A percentile compares a stretch with the other conserved stretches of the same genome.
Evolutionary conservation across 306 rosid species (phyloP).

Genomic region (Acacia confusa): DNA sequence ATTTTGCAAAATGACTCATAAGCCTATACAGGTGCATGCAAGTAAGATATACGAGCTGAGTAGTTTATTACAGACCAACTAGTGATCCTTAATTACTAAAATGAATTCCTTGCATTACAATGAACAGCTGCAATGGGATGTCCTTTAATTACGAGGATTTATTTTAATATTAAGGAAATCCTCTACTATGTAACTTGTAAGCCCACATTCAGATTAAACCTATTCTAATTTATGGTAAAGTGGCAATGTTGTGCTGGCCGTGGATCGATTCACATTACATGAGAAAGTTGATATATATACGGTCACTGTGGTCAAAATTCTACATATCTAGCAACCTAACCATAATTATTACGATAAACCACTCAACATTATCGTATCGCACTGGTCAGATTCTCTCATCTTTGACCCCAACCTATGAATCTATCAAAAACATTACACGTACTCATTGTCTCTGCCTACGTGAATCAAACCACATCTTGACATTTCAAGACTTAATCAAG

Average conservation of each 20-base stretch:
- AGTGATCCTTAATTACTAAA: neutral
- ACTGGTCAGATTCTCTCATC: conserved; percentile 33
- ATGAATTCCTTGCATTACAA: neutral
- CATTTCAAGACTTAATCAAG: conserved; percentile 2
- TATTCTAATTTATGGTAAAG: neutral
- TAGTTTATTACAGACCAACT: neutral
- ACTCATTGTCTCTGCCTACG: neutral
- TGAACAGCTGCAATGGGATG: too few species aligned
- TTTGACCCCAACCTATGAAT: conserved; percentile 34
- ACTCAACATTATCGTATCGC: conserved; percentile 34
- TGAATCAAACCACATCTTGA: conserved; percentile 37
- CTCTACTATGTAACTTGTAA: neutral
- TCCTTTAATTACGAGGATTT: neutral
- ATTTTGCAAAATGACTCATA: too few species aligned
- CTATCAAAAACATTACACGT: conserved; percentile 11
- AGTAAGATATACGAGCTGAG: too few species aligned
- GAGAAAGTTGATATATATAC: conserved; percentile 39
- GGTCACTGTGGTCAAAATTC: conserved; percentile 43
- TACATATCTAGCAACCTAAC: conserved; percentile 45
- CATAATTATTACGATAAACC: conserved; percentile 29
- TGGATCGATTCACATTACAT: conserved; percentile 17
- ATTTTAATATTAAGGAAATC: too few species aligned
- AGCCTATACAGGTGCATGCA: neutral
- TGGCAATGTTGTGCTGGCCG: conserved; percentile 33
- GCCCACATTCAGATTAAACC: neutral